Conservation (phyloP, 768 basidiomycete species). For the Lactifluus subvellereus region DNA sequence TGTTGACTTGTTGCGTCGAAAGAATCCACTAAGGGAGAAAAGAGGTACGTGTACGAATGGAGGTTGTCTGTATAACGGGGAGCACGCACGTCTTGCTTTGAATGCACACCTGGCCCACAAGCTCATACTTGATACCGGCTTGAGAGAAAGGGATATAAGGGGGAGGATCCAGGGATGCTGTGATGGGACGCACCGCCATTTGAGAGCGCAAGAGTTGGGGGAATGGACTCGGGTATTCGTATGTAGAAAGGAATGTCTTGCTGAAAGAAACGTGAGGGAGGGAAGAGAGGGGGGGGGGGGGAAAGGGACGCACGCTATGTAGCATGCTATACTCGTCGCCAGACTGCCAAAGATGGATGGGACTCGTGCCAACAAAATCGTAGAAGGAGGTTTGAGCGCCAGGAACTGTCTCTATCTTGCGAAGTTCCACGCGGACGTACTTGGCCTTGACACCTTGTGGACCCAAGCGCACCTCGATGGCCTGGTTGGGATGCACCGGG, state of each 20-base stretch:
- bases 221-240: conserved; percentile 87
- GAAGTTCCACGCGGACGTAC: conserved; percentile 87
- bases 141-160: not conserved
- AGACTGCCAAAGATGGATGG: conserved; percentile 78
- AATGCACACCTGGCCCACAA: conserved; percentile 79
- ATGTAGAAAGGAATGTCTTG: conserved; percentile 88
- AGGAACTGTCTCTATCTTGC: conserved; percentile 82
- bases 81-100: conserved; percentile 73
- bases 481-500: conserved; percentile 39
- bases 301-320: conserved; percentile 46
- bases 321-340: conserved; percentile 67
- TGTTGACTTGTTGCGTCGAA: conserved; percentile 71
- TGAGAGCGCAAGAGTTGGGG: conserved; percentile 77
- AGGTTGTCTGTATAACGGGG: not conserved
- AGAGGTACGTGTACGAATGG: not conserved
- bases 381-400: conserved; percentile 66
- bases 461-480: conserved; percentile 78
- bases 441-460: conserved; percentile 78
- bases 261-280: conserved; percentile 34
- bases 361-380: conserved; percentile 77
- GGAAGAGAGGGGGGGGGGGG: not conserved
- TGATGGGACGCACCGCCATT: conserved; percentile 48
- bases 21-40: conserved; percentile 54
- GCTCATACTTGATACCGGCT: conserved; percentile 87
- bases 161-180: not conserved